A percentile compares a stretch with the other conserved stretches of the same genome.
Conservation (phyloP, 345 rosid species). For the Bretschneidera sinensis region DNA sequence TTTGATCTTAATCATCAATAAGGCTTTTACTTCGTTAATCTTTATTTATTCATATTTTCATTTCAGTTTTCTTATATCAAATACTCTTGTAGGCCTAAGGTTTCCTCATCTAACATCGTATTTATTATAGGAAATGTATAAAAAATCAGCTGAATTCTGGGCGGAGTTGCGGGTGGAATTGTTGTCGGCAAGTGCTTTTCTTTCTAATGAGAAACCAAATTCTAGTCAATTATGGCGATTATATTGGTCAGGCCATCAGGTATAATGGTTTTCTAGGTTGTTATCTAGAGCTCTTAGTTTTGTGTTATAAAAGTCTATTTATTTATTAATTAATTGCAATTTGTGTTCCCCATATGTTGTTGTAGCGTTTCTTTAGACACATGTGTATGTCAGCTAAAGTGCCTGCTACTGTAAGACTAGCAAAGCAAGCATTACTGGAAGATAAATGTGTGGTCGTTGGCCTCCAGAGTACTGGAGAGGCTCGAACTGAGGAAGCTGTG, state of each 20-base stretch:
- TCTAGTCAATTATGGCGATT: slow-evolving; percentile 93
- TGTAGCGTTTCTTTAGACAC: slow-evolving; percentile 97
- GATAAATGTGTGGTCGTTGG: slow-evolving; percentile 95
- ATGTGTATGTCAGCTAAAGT: slow-evolving; percentile 99
- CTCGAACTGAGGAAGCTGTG: slow-evolving; percentile 97
- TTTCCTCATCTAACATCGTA: neutral
- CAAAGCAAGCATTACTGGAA: slow-evolving; percentile 66
- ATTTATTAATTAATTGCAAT: slow-evolving; percentile 12
- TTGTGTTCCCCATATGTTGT: slow-evolving; percentile 19
- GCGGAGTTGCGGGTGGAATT: slow-evolving; percentile 95
- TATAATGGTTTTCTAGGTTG: slow-evolving; percentile 19
- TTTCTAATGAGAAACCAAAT: slow-evolving; percentile 70
- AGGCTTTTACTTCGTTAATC: neutral
- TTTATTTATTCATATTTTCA: neutral
- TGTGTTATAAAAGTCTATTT: neutral
- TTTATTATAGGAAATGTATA: slow-evolving; percentile 70
- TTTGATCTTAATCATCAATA: neutral
- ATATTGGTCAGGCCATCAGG: slow-evolving; percentile 99
- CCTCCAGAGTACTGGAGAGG: slow-evolving; percentile 99
- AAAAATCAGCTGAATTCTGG: slow-evolving; percentile 96
- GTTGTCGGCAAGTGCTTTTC: slow-evolving; percentile 84
- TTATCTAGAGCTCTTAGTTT: slow-evolving; percentile 9
- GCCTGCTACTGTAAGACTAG: slow-evolving; percentile 83
- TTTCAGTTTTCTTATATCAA: no score
- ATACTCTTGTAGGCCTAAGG: neutral